phyloP scores from a whole-genome alignment of 2,329 filamentous ascomycete species.

The Aspergillus pseudoviridinutans region DNA sequence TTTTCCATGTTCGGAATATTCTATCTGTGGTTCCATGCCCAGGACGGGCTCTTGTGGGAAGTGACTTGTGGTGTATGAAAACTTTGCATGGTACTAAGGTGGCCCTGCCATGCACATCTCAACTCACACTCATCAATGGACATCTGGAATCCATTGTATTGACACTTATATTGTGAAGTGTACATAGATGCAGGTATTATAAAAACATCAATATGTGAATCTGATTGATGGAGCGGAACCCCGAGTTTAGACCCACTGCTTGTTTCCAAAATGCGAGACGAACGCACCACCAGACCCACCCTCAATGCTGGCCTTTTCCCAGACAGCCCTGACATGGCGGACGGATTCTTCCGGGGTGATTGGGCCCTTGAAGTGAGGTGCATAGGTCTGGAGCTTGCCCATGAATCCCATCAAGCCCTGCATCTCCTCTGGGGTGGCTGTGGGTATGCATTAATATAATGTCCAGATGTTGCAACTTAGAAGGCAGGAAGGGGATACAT shows the following conservation, averaged over 20 bases:
- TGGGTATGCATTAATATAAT: constrained; percentile 2
- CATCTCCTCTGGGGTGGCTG: constrained; percentile 21
- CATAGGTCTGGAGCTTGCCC: constrained; percentile 32
- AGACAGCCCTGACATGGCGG: constrained; percentile 23
- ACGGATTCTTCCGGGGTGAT: constrained; percentile 34
- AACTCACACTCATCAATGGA: too few relatives aligned
- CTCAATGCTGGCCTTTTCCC: constrained; percentile 42
- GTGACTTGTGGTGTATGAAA: too few relatives aligned
- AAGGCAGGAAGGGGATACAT: constrained; percentile 4
- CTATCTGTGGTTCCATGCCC: too few relatives aligned
- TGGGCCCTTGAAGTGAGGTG: constrained; percentile 39
- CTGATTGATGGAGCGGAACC: background rate
- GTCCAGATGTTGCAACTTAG: background rate
- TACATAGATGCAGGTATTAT: background rate
- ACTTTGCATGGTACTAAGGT: too few relatives aligned
- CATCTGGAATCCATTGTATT: background rate
- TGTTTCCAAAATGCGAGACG: constrained; percentile 52
- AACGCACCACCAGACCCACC: constrained; percentile 48
- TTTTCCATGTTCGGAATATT: too few relatives aligned
- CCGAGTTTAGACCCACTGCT: constrained; percentile 47
- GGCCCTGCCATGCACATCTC: too few relatives aligned
- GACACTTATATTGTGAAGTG: background rate
- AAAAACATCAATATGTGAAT: background rate
- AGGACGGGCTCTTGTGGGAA: too few relatives aligned
- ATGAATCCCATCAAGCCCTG: constrained; percentile 20